Base-by-base conservation (phyloP, 768 basidiomycete species). In the Psilocybe cubensis region DNA sequence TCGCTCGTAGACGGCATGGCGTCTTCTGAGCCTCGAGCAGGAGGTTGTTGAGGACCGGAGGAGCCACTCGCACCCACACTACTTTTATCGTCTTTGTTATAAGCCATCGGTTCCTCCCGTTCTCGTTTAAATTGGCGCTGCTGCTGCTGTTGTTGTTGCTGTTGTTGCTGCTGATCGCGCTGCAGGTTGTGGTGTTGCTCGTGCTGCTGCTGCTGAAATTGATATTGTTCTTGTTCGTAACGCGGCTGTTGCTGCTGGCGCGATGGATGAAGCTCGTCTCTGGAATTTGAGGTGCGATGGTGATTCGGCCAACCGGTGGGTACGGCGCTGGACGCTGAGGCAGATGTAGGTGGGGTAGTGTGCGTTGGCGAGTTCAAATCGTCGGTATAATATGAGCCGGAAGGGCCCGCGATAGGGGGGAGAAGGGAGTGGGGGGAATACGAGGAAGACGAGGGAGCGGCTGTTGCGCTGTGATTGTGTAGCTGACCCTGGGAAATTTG, bases 1-100 rank as follows among this genome's bases (percentile, higher is more conserved):
- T 96, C 94, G 65, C 86, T 88, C 28, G 94, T 91, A n/a, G 89
- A 84, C 1, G 92, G 88, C 90, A 92, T 89, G 55, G 80, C 78
- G 66, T 92, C 91, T 57, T 92, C 91, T 38, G 63, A 40, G 14
- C 48, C 57, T 49, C 52, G 53, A 24, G 45, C 35, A 31, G 38
- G 51, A 27, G 44, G 42, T n/a, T 31, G 42, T 28, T 24, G 38
- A 27, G 59, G 51, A n/a, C 44, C 41, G 14, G 35, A 28, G 1
- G 57, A 46, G 3, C 29, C 44, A 24, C 20, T 48, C 9, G 58
- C 52, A 6, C 41, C 51, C 47, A 31, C 14, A 25, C 14, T 41
- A 11, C 38, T 23, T 38, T 58, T 56, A 4, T 60, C 61, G 17
- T 65, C 59, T 14, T 56, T 44, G 25, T 50, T 58, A 24, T 62